phyloP scores from a whole-genome alignment of 1,139 yeast species.

The Taiozyma sp. region DNA sequence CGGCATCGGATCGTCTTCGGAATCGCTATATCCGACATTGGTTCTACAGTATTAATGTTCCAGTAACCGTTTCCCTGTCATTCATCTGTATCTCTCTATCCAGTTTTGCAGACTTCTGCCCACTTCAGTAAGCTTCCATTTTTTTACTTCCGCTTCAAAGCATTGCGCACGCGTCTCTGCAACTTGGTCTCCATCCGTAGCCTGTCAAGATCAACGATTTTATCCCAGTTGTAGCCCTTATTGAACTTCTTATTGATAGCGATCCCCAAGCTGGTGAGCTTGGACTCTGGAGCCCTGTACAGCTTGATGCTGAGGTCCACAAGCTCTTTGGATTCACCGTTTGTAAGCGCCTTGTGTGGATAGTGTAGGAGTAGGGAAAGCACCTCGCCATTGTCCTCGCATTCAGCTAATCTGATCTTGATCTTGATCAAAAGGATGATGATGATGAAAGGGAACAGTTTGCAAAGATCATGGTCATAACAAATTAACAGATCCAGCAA shows the following conservation, averaged over 20 bases:
- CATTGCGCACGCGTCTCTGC: constrained; percentile 20
- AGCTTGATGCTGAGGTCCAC: constrained; percentile 17
- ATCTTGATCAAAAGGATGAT: constrained; percentile 47
- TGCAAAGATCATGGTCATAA: constrained; percentile 29
- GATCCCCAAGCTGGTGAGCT: constrained; percentile 13
- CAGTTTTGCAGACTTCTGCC: no score
- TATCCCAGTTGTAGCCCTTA: constrained; percentile 18
- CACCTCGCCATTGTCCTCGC: constrained; percentile 58
- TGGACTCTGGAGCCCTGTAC: constrained; percentile 12
- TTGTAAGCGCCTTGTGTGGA: constrained; percentile 29
- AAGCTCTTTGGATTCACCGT: constrained; percentile 14
- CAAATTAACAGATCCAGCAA: constrained; percentile 58
- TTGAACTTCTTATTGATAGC: constrained; percentile 15
- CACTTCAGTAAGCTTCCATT: background rate
- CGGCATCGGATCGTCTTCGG: background rate
- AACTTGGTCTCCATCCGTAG: constrained; percentile 21
- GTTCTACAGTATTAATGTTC: no score
- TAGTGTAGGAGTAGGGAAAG: constrained; percentile 54
- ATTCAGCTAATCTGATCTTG: constrained; percentile 38
- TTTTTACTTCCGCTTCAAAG: constrained; percentile 8
- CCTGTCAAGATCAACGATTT: constrained; percentile 18
- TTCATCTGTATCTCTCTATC: no score
- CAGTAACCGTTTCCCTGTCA: no score
- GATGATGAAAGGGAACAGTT: constrained; percentile 45
- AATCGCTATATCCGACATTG: no score